Evolutionary conservation across 306 rosid species (phyloP).

Genomic region (Pterocarpus macrocarpus): DNA sequence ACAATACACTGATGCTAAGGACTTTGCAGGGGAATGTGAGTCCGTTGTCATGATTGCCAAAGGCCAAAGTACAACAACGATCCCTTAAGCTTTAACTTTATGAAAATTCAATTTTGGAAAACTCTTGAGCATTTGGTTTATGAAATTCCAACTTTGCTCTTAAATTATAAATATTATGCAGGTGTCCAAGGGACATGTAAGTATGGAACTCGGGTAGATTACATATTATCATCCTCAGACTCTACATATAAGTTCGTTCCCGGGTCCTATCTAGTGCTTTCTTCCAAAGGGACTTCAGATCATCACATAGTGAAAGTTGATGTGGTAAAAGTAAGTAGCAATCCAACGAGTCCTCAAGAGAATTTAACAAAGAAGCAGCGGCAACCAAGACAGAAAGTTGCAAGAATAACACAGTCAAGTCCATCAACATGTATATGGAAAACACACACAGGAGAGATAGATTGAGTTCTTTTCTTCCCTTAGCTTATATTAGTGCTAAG

Average conservation of each 20-base stretch:
- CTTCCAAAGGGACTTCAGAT: conserved; percentile 93
- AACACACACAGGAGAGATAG: conserved; percentile 39
- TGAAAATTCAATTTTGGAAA: not conserved
- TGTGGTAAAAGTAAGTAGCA: conserved; percentile 49
- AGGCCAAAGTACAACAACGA: conserved; percentile 74
- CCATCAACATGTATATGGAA: conserved; percentile 67
- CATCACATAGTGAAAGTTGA: conserved; percentile 88
- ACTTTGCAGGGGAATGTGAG: conserved; percentile 76
- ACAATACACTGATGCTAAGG: conserved; percentile 74
- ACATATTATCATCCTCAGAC: conserved; percentile 74
- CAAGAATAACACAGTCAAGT: conserved; percentile 55
- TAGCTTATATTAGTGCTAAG: not conserved
- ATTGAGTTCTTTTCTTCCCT: not conserved
- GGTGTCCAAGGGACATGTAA: conserved; percentile 96
- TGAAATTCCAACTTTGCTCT: not conserved
- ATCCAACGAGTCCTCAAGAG: conserved; percentile 34
- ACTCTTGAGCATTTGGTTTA: not conserved
- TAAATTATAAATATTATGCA: conserved; percentile 41
- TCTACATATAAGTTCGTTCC: conserved; percentile 72
- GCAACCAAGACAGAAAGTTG: conserved; percentile 52
- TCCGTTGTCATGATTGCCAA: conserved; percentile 92
- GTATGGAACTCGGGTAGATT: conserved; percentile 89
- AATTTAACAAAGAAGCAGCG: conserved; percentile 41
- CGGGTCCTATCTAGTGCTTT: conserved; percentile 77
- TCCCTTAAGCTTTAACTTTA: not conserved